Conservation (phyloP, 2,329 filamentous ascomycete species). For the Monosporascus sp. region DNA sequence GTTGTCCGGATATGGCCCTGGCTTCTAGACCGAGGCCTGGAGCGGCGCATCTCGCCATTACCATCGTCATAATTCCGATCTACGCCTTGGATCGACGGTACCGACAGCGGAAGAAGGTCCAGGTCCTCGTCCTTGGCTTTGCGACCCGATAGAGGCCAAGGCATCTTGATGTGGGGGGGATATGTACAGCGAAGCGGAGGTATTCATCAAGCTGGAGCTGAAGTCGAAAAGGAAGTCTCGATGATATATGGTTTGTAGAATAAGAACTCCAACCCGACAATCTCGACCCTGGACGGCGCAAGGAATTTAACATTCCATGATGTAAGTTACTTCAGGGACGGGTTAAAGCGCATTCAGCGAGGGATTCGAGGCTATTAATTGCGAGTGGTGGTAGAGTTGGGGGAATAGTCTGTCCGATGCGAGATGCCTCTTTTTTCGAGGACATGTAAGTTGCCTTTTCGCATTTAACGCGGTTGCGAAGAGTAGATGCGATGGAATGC, state of each 20-base stretch:
- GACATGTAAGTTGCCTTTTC: not conserved
- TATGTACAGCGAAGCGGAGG: conserved; percentile 10
- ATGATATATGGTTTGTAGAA: not conserved
- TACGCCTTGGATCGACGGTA: conserved; percentile 27
- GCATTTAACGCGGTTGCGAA: not conserved
- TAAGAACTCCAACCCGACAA: no score
- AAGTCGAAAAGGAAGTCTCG: not conserved
- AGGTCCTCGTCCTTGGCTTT: conserved; percentile 28
- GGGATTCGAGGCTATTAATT: no score
- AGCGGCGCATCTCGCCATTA: conserved; percentile 25
- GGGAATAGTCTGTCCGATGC: no score
- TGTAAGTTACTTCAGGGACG: not conserved
- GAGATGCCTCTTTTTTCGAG: not conserved
- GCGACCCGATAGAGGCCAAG: conserved; percentile 32
- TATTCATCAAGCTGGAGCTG: not conserved
- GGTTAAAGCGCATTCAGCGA: not conserved
- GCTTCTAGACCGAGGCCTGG: conserved; percentile 28
- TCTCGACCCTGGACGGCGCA: not conserved
- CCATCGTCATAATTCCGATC: conserved; percentile 23
- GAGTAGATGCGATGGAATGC: not conserved
- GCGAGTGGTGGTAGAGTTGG: no score
- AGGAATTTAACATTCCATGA: not conserved
- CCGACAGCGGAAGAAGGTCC: conserved; percentile 31
- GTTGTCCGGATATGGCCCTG: conserved; percentile 42
- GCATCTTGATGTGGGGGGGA: conserved; percentile 26